Conservation (phyloP, 2,329 filamentous ascomycete species). For the Fusarium nanum region DNA sequence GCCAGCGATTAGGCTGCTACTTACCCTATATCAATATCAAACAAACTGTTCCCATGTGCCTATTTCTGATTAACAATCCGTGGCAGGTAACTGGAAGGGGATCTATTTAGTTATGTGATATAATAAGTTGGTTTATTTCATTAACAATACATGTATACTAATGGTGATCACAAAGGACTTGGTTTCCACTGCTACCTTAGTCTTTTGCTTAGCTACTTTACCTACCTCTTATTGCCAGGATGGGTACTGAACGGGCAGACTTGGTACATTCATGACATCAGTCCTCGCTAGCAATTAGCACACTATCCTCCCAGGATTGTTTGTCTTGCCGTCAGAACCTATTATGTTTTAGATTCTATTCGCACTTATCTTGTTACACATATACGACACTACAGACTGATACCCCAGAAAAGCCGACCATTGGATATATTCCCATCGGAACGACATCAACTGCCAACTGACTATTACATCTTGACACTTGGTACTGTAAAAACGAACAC, state of each 20-base stretch:
- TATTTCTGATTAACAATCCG: neutral
- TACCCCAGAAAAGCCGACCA: neutral
- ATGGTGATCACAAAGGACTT: neutral
- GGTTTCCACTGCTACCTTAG: neutral
- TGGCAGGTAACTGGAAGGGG: neutral
- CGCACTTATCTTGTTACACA: neutral
- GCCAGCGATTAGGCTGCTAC: no score
- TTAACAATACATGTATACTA: no score
- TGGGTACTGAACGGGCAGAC: neutral
- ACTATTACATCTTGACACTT: neutral
- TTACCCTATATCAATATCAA: neutral
- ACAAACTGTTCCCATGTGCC: neutral
- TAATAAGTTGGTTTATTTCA: neutral
- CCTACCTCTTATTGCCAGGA: neutral
- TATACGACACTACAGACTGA: neutral
- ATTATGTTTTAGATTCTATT: neutral
- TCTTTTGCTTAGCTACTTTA: neutral
- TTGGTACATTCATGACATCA: conserved; percentile 30
- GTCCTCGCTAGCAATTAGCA: neutral
- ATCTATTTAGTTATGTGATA: no score
- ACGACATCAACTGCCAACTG: neutral
- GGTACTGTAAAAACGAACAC: neutral
- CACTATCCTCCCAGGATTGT: neutral
- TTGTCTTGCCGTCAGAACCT: neutral
- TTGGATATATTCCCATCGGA: neutral